phyloP scores from a whole-genome alignment of 2,329 filamentous ascomycete genomes.

The Magnaporthiopsis incrustans region DNA sequence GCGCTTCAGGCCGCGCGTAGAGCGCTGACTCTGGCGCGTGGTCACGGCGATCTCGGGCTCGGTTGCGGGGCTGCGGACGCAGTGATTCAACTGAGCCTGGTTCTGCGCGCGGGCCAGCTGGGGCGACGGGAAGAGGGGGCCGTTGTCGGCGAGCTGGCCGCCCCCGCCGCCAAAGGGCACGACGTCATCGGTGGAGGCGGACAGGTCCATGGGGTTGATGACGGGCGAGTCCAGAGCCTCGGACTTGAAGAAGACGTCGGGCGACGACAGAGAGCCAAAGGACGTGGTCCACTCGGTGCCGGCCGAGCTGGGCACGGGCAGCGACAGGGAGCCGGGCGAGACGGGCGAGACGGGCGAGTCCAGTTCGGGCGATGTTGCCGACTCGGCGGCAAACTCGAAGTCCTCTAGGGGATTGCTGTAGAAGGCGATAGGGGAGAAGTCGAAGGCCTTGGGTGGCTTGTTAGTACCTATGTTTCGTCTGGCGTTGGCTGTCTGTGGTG shows the following conservation, averaged over 20 bases:
- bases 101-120: conserved; percentile 12
- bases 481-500: neutral
- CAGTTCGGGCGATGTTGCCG: neutral
- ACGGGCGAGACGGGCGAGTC: conserved; percentile 1
- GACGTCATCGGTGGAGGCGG: conserved; percentile 12
- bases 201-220: conserved; percentile 25
- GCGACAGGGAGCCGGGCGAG: neutral
- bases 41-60: neutral
- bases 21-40: neutral
- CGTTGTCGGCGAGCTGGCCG: conserved; percentile 15
- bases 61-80: conserved; percentile 5
- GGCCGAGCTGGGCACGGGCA: neutral
- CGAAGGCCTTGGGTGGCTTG: conserved; percentile 3
- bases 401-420: neutral
- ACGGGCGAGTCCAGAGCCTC: conserved; percentile 22
- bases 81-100: conserved; percentile 9
- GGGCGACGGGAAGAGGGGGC: conserved; percentile 18
- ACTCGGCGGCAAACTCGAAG: conserved; percentile 4
- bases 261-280: conserved; percentile 11
- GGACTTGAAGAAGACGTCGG: conserved; percentile 23
- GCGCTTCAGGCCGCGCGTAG: conserved; percentile 20
- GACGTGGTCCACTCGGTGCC: conserved; percentile 6
- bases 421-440: conserved; percentile 5
- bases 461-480: neutral
- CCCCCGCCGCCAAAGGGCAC: conserved; percentile 17